Evolutionary conservation across 106 monocot genomes (phyloP).

Genomic region (Dendrobium chrysotoxum): DNA sequence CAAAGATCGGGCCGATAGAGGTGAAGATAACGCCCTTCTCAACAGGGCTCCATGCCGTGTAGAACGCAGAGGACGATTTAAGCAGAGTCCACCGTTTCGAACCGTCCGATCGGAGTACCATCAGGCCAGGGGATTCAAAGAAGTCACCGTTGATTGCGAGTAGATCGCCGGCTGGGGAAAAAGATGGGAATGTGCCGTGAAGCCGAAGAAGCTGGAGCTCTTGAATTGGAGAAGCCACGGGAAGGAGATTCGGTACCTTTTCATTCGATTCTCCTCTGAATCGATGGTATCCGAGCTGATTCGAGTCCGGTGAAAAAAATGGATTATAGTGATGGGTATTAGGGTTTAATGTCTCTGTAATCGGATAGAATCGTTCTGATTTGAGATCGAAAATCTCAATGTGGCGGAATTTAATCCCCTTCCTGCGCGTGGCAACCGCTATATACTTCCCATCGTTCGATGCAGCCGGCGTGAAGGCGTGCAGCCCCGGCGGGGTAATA

Average conservation of each 20-base stretch:
- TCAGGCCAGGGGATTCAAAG: slow-evolving; percentile 25
- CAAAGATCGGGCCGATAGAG: slow-evolving; percentile 74
- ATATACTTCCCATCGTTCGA: slow-evolving; percentile 37
- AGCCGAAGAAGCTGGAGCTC: slow-evolving; percentile 34
- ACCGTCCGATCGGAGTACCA: slow-evolving; percentile 60
- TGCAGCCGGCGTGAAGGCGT: slow-evolving; percentile 78
- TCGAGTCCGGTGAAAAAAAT: slow-evolving; percentile 56
- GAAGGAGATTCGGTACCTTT: slow-evolving; percentile 29
- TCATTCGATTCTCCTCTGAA: slow-evolving; percentile 50
- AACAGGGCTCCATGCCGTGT: slow-evolving; percentile 60
- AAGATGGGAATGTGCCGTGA: slow-evolving; percentile 48
- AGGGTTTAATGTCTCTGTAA: slow-evolving; percentile 57
- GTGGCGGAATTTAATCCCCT: slow-evolving; percentile 37
- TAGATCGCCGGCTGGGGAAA: slow-evolving; percentile 34
- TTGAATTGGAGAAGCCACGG: slow-evolving; percentile 31
- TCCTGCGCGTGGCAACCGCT: slow-evolving; percentile 72
- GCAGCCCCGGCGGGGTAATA: slow-evolving; percentile 75
- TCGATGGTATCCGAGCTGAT: slow-evolving; percentile 69
- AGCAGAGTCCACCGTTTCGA: slow-evolving; percentile 46
- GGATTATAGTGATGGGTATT: slow-evolving; percentile 85
- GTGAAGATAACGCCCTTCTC: slow-evolving; percentile 64
- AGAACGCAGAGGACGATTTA: slow-evolving; percentile 39
- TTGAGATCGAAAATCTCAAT: slow-evolving; percentile 83
- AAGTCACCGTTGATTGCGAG: slow-evolving; percentile 58
- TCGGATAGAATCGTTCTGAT: slow-evolving; percentile 28